Conservation (phyloP, 768 basidiomycete genomes). For the Lentinula edodes region DNA sequence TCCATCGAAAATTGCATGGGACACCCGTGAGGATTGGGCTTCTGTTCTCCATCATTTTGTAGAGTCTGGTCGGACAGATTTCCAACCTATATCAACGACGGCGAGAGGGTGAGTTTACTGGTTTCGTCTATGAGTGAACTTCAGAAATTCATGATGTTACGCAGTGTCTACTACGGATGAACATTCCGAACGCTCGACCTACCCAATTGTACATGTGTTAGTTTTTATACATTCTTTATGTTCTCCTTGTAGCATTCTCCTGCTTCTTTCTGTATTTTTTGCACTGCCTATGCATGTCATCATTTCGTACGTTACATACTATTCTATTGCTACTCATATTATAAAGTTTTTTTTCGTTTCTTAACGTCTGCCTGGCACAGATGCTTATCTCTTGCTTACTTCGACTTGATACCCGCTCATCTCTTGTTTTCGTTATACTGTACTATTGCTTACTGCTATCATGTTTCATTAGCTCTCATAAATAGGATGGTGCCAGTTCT, state of each 20-base stretch:
- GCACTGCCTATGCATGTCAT: not conserved
- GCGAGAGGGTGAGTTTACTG: conserved; percentile 55
- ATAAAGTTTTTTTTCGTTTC: too few species aligned
- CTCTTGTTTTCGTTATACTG: too few species aligned
- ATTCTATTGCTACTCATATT: too few species aligned
- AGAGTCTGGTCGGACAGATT: conserved; percentile 67
- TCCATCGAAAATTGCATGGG: conserved; percentile 73
- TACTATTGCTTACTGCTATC: too few species aligned
- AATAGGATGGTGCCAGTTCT: too few species aligned
- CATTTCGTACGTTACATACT: too few species aligned
- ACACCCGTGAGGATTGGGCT: conserved; percentile 67
- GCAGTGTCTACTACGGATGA: conserved; percentile 41
- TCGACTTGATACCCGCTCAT: too few species aligned
- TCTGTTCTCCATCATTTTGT: conserved; percentile 67
- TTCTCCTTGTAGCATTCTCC: not conserved
- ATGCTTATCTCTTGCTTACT: too few species aligned
- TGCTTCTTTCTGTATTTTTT: not conserved
- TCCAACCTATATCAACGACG: conserved; percentile 79
- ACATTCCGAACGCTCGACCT: not conserved
- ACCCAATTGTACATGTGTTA: too few species aligned
- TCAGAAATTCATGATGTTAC: conserved; percentile 9
- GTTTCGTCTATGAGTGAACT: not conserved
- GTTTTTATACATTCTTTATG: not conserved
- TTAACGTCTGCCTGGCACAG: too few species aligned
- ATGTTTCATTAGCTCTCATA: too few species aligned